Evolutionary conservation across 2,329 filamentous ascomycete genomes (phyloP), one percentile per base, ranked within the genome.

Genomic region (Aspergillus ruber): DNA sequence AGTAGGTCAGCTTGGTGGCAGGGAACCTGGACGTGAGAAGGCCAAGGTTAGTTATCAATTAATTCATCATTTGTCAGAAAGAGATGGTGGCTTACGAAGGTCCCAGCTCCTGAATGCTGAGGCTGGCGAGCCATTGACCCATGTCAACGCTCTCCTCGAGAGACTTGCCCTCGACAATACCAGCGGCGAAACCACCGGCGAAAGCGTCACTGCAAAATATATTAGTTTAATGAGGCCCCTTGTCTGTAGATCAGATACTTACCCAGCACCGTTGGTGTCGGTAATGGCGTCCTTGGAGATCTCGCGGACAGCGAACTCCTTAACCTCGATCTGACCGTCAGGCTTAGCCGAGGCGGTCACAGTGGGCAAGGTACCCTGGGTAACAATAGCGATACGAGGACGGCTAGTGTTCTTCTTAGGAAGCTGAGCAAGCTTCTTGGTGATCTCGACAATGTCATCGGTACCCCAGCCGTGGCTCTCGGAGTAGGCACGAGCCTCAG

Each of bases 101-200:
- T 62, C 93, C 93, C 61, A 96, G 78, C 75, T 97, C 90, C 76
- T 91, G 85, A 69, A 98, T 91, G 78, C 90, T 93, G 63, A 95
- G 78, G 65, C 86, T 85, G 43, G 93, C 93, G 57, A 98, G 81
- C 93, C 93, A 98, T 74, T 96, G 90, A 56, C 93, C 93, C 80
- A 93, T 88, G 69, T 96, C 87, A 59, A 98, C 80, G 63, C 80
- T 80, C 57, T 84, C 82, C 61, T 86, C 84, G 44, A 98, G 78
- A 46, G 82, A 68, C 76, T 93, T 88, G 70, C 86, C 89, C 71
- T 91, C 79, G 53, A 95, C 84, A 55, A 97, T 77, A 65, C 90
- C 93, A 45, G 93, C 93, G 48, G 88, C 78, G 74, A 98, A 90
- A 55, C 93, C 93, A 65, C 90, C 93, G 50, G 93, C 91, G 64